Evolutionary conservation across 106 monocot species (phyloP), one percentile per base, ranked within the genome.

Genomic region (Allium cepa): DNA sequence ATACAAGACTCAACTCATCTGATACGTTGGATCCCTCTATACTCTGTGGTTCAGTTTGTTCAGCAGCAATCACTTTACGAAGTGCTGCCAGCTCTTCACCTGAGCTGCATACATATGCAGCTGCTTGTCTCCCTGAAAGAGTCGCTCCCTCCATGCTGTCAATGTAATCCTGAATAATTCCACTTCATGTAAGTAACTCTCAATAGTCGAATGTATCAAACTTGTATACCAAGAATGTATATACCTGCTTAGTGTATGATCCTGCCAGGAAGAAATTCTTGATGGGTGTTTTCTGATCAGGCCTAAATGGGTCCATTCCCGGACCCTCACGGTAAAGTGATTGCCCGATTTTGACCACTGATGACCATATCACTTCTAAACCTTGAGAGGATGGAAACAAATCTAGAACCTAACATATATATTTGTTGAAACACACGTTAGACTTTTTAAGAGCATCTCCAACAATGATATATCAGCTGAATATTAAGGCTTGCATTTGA

Each of bases 131-230:
- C 2, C 95, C 95, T 0, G 95, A 96, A 18, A 96, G 88, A 18
- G 95, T 96, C 57, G 95, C 91, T 59, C 95, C 95, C 85, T 96
- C 95, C 95, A 96, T 96, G 62, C 95, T 96, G 64, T 96, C 95
- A 18, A 96, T 96, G 59, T 96, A 96, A 60, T 96, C 95, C 95
- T 96, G 71, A 57, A 76, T 3, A 62, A 9, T 59, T 58, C 8
- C 15, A 46, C n/a, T 2, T 15, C 53, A 55, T 55, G 5, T 12
- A 12, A 12, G 53, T 8, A 11, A 8, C 3, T 55, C 7, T 8
- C 7, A 8, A 8, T 55, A 55, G 15, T 55, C 7, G 7, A 18
- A 1, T 5, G 36, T 36, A 12, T 64, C 27, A n/a, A 49, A 10
- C 47, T 3, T 14, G 49, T 36, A 49, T 45, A 49, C 5, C 10